phyloP scores from a whole-genome alignment of 257 asterid species.

The Penstemon barbatus region DNA sequence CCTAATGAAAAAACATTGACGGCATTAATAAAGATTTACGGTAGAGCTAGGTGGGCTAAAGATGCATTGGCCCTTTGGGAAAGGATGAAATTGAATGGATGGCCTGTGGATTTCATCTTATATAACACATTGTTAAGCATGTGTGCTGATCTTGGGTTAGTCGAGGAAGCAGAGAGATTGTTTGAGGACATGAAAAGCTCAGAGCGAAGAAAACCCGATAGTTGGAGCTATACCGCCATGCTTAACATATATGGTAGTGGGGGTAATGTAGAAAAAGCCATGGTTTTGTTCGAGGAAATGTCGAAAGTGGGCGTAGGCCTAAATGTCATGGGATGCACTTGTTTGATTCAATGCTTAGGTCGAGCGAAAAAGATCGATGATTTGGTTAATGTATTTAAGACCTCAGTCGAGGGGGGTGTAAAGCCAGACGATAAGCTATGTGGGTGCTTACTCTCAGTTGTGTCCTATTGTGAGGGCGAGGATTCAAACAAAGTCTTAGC shows the following conservation, averaged over 20 bases:
- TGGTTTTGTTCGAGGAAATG: slow-evolving; percentile 80
- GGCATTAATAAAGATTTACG: slow-evolving; percentile 80
- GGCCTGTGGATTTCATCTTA: slow-evolving; percentile 91
- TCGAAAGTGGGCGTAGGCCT: slow-evolving; percentile 48
- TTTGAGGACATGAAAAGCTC: slow-evolving; percentile 80
- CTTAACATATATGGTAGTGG: slow-evolving; percentile 83
- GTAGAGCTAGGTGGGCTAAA: slow-evolving; percentile 89
- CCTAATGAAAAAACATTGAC: slow-evolving; percentile 87
- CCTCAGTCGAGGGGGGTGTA: slow-evolving; percentile 58
- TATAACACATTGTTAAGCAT: slow-evolving; percentile 81
- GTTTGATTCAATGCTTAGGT: slow-evolving; percentile 86
- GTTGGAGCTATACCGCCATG: slow-evolving; percentile 93
- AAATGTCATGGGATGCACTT: slow-evolving; percentile 94
- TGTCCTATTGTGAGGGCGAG: slow-evolving; percentile 62
- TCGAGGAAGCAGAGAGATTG: slow-evolving; percentile 74
- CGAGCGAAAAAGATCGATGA: slow-evolving; percentile 71
- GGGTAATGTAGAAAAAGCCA: slow-evolving; percentile 75
- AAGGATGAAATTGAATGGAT: slow-evolving; percentile 67
- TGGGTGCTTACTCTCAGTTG: slow-evolving; percentile 81
- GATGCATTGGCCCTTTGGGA: slow-evolving; percentile 92
- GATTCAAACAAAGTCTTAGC: slow-evolving; percentile 63
- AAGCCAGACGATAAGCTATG: slow-evolving; percentile 84
- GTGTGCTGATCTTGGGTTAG: slow-evolving; percentile 97
- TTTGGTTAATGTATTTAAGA: slow-evolving; percentile 62
- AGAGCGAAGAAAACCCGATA: slow-evolving; percentile 60